Base-by-base conservation (phyloP, 257 asterid species). In the Henckelia pumila region DNA sequence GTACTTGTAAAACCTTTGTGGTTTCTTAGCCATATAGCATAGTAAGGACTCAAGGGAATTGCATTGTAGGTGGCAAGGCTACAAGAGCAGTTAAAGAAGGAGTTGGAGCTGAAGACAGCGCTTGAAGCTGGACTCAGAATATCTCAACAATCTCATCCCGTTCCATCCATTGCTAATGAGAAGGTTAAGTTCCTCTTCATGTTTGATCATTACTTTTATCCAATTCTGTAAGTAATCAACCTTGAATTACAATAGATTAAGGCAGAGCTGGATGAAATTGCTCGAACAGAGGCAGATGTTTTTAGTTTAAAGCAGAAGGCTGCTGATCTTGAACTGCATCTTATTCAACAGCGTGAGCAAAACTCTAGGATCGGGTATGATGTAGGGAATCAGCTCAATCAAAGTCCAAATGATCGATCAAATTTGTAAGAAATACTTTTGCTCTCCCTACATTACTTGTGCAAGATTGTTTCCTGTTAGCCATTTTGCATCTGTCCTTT, bases 31-130 rank as follows among this genome's bases (percentile, higher is more conserved):
- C 30, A 69, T 49, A 70, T 59, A 64, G 20, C 63, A 49, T 57
- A 69, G 75, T 53, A 40, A 56, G 37, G 71, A 64, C 56, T 37
- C 44, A 33, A 68, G 56, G 71, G 67, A 65, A 63, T 55, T 69
- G 52, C 77, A 61, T 58, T 68, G 69, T 81, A 94, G 99, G 96
- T 91, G 69, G 78, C 83, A 76, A 84, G 87, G 70, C 83, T 94
- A 52, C 82, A 81, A 69, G 92, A 79, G 67, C 89, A 85, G 80
- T 76, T 94, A 73, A 85, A 87, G 71, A 87, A 83, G 81, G 96
- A 94, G 76, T 81, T 67, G 72, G 96, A 86, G 67, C 76, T 91
- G 78, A 91, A 83, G 80, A 67, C 71, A 40, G 84, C 84, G 64
- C 90, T 94, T 26, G 96, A 88, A 83, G 84, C 85, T 77, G 87